Conservation (phyloP, 192 early-diverging fungal genomes). For the Allomyces macrogynus region DNA sequence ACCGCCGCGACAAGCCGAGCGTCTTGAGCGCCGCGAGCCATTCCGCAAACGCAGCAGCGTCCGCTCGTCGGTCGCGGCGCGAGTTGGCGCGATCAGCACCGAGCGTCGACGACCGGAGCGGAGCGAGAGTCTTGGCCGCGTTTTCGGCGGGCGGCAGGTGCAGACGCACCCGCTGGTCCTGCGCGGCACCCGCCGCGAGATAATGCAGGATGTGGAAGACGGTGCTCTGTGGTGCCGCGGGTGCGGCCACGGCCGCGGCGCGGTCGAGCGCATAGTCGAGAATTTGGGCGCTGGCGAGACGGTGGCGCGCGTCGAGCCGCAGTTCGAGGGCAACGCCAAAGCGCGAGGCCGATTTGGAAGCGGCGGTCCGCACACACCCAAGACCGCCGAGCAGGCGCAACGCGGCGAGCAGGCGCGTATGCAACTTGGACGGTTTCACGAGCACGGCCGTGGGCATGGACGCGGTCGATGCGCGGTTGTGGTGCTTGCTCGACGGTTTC, state of each 20-base stretch:
- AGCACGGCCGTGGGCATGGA: not conserved
- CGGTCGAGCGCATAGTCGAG: not conserved
- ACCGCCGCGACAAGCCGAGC: slow-evolving; percentile 58
- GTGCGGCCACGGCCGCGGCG: not conserved
- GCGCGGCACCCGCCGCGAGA: slow-evolving; percentile 56
- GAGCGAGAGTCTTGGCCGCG: too few relatives aligned
- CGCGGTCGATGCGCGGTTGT: too few relatives aligned
- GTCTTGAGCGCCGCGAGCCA: slow-evolving; percentile 64
- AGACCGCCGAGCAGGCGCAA: not conserved
- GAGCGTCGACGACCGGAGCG: slow-evolving; percentile 30
- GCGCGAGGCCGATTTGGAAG: not conserved
- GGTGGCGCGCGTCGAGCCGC: not conserved
- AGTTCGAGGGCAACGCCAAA: not conserved
- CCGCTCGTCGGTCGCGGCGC: slow-evolving; percentile 14
- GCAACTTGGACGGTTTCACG: not conserved
- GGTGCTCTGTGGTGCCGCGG: not conserved
- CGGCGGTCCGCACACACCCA: not conserved
- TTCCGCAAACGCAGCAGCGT: slow-evolving; percentile 34
- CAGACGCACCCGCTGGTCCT: slow-evolving; percentile 55
- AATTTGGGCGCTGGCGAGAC: not conserved
- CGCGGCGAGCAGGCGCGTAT: not conserved
- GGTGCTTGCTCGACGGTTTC: too few relatives aligned
- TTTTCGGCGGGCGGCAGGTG: slow-evolving; percentile 35
- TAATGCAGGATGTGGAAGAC: slow-evolving; percentile 89
- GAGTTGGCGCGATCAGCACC: slow-evolving; percentile 20